These are phyloP conservation scores for Colletotrichum tabaci DNA, from an alignment of 2,329 filamentous ascomycete species.

Conservation along the genomic window DNA sequence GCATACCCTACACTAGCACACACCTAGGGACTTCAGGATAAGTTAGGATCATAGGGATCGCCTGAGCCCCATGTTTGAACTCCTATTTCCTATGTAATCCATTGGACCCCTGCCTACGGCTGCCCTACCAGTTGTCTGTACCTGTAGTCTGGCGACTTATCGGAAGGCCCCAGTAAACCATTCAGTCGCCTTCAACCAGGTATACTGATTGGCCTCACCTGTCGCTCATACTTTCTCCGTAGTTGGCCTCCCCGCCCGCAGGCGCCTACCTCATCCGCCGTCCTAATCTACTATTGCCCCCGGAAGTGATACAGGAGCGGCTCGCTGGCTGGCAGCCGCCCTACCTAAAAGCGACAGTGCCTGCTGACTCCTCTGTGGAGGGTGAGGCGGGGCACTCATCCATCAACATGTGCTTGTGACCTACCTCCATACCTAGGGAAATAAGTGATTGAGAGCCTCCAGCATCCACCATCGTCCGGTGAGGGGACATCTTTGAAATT, in stretches of 20 bases:
- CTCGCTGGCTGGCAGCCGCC: not conserved
- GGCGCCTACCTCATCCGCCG: constrained; percentile 1
- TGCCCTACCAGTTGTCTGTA: constrained; percentile 25
- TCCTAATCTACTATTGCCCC: not conserved
- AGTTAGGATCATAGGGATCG: not conserved
- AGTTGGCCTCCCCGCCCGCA: not conserved
- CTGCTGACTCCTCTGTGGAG: not conserved
- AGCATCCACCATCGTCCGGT: not conserved
- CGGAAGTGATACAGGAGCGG: not conserved
- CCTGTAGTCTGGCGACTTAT: not conserved
- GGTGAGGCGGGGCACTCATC: not conserved
- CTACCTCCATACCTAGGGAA: too few species aligned
- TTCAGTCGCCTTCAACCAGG: not conserved
- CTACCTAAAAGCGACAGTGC: not conserved
- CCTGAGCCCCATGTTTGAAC: constrained; percentile 4
- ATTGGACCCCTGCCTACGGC: constrained; percentile 20
- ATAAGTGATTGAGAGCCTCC: not conserved
- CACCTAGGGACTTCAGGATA: constrained; percentile 12
- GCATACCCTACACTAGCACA: not conserved
- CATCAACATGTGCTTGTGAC: not conserved
- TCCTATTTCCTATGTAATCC: constrained; percentile 17
- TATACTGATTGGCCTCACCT: not conserved
- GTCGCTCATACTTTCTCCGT: not conserved
- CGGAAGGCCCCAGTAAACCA: not conserved
- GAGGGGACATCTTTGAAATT: not conserved